Evolutionary conservation across 306 rosid species (phyloP), one percentile per base, ranked within the genome.

Genomic region (Lathyrus oleraceus): DNA sequence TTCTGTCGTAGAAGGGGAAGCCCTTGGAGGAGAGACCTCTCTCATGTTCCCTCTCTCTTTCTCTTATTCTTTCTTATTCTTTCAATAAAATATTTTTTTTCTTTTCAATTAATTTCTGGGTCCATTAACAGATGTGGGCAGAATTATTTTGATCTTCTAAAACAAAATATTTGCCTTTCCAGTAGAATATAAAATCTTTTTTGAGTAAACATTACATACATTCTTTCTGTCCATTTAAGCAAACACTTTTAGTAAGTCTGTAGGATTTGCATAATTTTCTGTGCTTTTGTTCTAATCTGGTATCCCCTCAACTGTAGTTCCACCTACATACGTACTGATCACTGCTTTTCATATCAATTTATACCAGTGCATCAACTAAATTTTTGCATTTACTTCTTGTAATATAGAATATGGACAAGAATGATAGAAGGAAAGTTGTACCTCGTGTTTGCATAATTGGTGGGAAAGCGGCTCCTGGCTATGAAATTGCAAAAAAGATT

Each of bases 401-500:
- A 43, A 72, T 78, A 48, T 66, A 88, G 91, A 86, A 82, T 77
- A 78, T 88, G 95, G 81, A 85, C 28, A 77, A 82, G 71, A 80
- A 70, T 84, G 85, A 82, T 16, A 47, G 78, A 77, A 83, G 64
- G 53, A 88, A 84, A 77, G 91, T 88, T 64, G 89, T 88, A 17
- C 91, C 89, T 23, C 89, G 95, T 19, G 89, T 86, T 85, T 88
- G 91, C 83, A 86, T 88, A 70, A 78, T 86, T 82, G 89, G 95
- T 61, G 95, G 95, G 70, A 88, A 88, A 74, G 95, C 95, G 48
- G 91, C 91, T 76, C 89, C 91, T 44, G 91, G 91, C 75, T 88
- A 86, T 76, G 91, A 84, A 73, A 77, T 76, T 67, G 95, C 95
- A 39, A 86, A 84, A 77, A 84, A 86, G 78, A 84, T 88, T 64